Evolutionary conservation across 2,329 filamentous ascomycete species (phyloP), one percentile per base, ranked within the genome.

Genomic region (Chaetomium sp.): DNA sequence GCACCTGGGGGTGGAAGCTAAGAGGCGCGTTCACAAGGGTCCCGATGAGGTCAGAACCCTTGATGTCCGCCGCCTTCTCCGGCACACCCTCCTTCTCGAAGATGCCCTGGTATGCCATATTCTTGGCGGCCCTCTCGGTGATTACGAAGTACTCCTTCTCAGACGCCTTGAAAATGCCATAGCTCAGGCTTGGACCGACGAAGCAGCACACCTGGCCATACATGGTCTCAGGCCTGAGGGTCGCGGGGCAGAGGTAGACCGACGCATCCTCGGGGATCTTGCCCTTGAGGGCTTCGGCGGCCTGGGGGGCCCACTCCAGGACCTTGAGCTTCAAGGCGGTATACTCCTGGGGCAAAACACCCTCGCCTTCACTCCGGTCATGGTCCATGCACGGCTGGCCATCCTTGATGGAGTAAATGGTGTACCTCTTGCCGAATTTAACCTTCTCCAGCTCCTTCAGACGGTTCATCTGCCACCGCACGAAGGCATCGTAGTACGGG

Each of bases 181-280:
- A 99, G 42, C 9, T 68, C 35, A 72, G 53, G 45, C 90, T 91
- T 10, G 95, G 94, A 3, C 93, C 92, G 56, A 99, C 92, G 72
- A 98, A 99, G 77, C 93, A 97, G 80, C 92, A 96, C 4, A 89
- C 96, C 78, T 98, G 95, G 49, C 96, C 96, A 75, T 98, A 99
- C 94, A 99, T 98, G 42, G 95, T 99, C 82, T 99, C 95, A 2
- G 95, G 92, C 67, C 95, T 86, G 67, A 99, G 85, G 62, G 95
- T 98, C 19, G 95, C 95, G 13, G 95, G 91, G 13, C 98, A 87
- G 73, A 98, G 90, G 81, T 90, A 98, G 63, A 97, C 89, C 67
- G 90, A 90, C 54, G 91, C 89, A 69, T 85, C 87, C 42, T 88
- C 84, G 6, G 94, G 91, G 4, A 98, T 80, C 80, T 94, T 95